These are phyloP conservation scores for Linum trigynum DNA, from an alignment of 345 rosid genomes.

Conservation along the genomic window DNA sequence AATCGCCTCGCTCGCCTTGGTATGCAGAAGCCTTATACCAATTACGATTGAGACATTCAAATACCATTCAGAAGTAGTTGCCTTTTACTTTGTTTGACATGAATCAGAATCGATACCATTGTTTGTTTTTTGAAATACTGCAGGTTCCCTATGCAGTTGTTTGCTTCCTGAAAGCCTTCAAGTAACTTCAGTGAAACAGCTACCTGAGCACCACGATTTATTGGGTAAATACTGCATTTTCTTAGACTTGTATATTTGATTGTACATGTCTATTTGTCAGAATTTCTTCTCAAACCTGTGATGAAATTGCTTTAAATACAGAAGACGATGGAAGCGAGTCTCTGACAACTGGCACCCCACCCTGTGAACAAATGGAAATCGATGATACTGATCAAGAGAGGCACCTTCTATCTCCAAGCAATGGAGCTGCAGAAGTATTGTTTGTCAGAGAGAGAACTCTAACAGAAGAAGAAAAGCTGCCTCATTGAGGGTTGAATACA, in stretches of 20 bases:
- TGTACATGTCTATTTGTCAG: background rate
- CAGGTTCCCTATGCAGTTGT: conserved; percentile 62
- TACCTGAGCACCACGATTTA: conserved; percentile 45
- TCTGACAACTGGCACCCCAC: conserved; percentile 23
- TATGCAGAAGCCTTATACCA: conserved; percentile 6
- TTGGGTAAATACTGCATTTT: conserved; percentile 19
- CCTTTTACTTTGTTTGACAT: too few relatives aligned
- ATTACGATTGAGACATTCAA: background rate
- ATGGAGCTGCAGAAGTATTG: conserved; percentile 30
- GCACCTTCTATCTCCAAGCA: conserved; percentile 34
- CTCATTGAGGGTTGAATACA: background rate
- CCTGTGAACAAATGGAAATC: conserved; percentile 35
- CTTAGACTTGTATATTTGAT: background rate
- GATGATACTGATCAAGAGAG: conserved; percentile 45
- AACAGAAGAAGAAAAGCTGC: conserved; percentile 13
- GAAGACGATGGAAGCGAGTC: conserved; percentile 48
- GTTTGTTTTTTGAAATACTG: too few relatives aligned
- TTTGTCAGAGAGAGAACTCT: conserved; percentile 36
- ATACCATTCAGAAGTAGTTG: background rate
- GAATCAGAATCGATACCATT: too few relatives aligned
- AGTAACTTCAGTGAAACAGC: conserved; percentile 55
- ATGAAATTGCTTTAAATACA: conserved; percentile 2
- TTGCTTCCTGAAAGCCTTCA: conserved; percentile 78
- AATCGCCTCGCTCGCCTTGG: conserved; percentile 73
- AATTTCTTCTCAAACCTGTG: background rate